Evolutionary conservation across 176 grass and related monocot genomes (phyloP).

Genomic region (Lolium rigidum): DNA sequence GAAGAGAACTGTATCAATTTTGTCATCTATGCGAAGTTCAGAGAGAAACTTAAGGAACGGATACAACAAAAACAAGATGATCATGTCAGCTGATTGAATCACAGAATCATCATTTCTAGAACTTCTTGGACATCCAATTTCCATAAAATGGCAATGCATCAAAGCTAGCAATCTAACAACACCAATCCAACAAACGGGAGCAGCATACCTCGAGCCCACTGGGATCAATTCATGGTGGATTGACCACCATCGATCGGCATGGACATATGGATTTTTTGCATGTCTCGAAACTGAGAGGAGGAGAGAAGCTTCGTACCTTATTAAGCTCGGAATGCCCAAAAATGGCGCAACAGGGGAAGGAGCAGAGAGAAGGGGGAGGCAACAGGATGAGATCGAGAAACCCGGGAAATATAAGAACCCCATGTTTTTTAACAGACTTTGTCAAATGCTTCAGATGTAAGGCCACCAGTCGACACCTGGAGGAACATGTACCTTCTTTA

Average conservation of each 20-base stretch:
- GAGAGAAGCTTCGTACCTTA: conserved; percentile 31
- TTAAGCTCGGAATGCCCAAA: conserved; percentile 31
- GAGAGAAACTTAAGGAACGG: neutral
- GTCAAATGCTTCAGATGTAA: conserved; percentile 46
- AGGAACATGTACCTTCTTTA: conserved; percentile 21
- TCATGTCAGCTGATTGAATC: neutral
- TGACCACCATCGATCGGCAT: conserved; percentile 25
- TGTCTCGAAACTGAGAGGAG: conserved; percentile 42
- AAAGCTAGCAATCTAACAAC: neutral
- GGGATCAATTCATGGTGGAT: conserved; percentile 32
- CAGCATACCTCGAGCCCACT: conserved; percentile 44
- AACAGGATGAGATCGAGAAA: conserved; percentile 48
- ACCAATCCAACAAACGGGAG: neutral
- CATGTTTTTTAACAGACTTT: conserved; percentile 45
- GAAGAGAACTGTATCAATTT: neutral
- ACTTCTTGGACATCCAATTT: neutral
- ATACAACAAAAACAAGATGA: neutral
- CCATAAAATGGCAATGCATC: neutral
- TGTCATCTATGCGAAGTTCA: neutral
- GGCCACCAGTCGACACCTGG: conserved; percentile 38
- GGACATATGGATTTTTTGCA: neutral
- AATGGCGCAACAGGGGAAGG: conserved; percentile 23
- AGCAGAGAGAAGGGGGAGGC: neutral
- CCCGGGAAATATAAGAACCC: conserved; percentile 52
- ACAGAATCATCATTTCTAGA: neutral